Base-by-base conservation (phyloP, 331 rosid species). In the Malus hybrid region DNA sequence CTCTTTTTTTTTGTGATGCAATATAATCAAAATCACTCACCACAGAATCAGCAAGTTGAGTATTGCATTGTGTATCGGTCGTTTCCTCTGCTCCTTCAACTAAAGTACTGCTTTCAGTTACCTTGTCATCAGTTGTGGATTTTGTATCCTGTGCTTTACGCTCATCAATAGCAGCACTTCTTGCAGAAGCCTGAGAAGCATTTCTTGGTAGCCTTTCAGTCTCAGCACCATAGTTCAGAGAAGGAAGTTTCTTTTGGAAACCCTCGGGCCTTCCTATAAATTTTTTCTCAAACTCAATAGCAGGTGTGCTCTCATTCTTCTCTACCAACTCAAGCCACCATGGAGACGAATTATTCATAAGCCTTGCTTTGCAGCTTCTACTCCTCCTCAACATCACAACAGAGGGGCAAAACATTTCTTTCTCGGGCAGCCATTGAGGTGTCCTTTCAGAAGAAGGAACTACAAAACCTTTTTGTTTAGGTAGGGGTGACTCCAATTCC, bases 341-440 rank as follows among this genome's bases (percentile, higher is more conserved):
- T 12, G 80, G 65, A 78, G 87, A 71, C 39, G 65, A 55, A 71
- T 74, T 79, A 84, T 77, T 76, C 88, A 84, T 74, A 68, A 92
- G 79, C 79, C 86, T 86, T 24, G 90, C 93, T 85, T 79, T 86
- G 81, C 97, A 92, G 67, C 97, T 95, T 83, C 89, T 92, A 83
- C 93, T 95, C 82, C 88, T 86, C 63, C 83, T 79, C 44, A 89
- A 69, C 76, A 60, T 84, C 75, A 80, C 65, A 31, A 67, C 29
- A 66, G 86, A 81, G 75, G 83, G 75, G 69, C 80, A 73, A 67
- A 75, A 63, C 28, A 57, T 60, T 69, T 24, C 82, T n/a, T 75
- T 76, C 77, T 82, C 88, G 42, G 77, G 59, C 62, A 64, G 67
- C 85, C 87, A 79, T 6, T 86, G 86, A 80, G 87, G 83, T 27